Evolutionary conservation across 495 filamentous ascomycete species (phyloP).

Genomic region (Tuber indicum): DNA sequence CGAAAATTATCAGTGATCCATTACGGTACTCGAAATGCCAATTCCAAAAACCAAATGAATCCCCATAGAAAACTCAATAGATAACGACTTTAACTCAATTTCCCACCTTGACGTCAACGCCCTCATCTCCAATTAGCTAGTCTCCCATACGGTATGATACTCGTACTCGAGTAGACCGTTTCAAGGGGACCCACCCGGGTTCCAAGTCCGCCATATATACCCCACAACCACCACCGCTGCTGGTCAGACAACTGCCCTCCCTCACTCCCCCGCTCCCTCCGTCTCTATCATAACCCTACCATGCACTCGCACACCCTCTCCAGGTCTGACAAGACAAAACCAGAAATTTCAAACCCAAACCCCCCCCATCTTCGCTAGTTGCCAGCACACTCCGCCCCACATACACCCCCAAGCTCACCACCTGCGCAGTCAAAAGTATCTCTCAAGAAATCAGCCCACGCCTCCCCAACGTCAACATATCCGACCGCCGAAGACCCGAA

Average conservation of each 20-base stretch:
- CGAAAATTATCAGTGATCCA: not conserved
- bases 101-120: slow-evolving; percentile 7
- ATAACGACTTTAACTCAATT: not conserved
- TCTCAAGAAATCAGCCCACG: not conserved
- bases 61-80: not conserved
- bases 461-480: not conserved
- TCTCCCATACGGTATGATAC: not conserved
- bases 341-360: not conserved
- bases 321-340: not conserved
- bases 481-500: not conserved
- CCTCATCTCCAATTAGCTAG: not conserved
- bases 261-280: not conserved
- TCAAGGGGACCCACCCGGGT: not conserved
- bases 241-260: not conserved
- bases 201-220: not conserved
- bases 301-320: not conserved
- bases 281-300: not conserved
- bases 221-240: not conserved
- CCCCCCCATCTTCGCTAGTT: not conserved
- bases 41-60: not conserved
- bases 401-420: not conserved
- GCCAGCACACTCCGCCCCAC: not conserved
- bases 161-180: too few relatives aligned
- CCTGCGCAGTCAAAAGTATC: not conserved
- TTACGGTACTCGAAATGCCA: not conserved